These are phyloP conservation scores for Lathyrus sativus DNA, from an alignment of 306 rosid genomes.

Conservation along the genomic window DNA sequence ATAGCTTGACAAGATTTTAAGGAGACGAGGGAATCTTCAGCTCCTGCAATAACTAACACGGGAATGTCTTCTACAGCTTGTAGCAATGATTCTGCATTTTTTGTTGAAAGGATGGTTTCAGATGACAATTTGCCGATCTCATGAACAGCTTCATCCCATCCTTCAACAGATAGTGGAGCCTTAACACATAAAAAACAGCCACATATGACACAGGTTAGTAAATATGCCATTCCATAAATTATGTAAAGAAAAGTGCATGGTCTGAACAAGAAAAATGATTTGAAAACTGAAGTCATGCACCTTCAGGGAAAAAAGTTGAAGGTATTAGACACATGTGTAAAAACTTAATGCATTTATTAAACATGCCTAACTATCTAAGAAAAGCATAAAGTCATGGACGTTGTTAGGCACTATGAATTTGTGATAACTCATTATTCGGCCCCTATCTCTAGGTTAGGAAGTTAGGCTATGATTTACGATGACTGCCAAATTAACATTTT, in stretches of 20 bases:
- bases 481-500: not conserved
- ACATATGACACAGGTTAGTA: conserved; percentile 6
- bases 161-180: conserved; percentile 86
- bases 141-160: conserved; percentile 93
- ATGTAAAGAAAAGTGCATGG: not conserved
- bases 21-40: conserved; percentile 79
- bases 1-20: conserved; percentile 75
- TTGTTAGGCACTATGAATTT: conserved; percentile 7
- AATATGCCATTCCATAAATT: not conserved
- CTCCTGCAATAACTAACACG: conserved; percentile 70
- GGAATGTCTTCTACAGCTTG: conserved; percentile 70
- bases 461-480: not conserved
- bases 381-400: conserved; percentile 5
- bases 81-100: conserved; percentile 69
- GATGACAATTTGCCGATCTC: conserved; percentile 93
- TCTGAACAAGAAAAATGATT: conserved; percentile 1
- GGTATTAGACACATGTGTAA: not conserved
- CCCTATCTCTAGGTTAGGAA: not conserved
- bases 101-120: conserved; percentile 63
- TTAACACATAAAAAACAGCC: conserved; percentile 39
- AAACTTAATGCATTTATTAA: conserved; percentile 6
- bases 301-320: not conserved
- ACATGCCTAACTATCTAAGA: not conserved
- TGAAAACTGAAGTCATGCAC: conserved; percentile 3
- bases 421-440: conserved; percentile 11